Conservation (phyloP, 306 rosid species). For the Begonia masoniana region DNA sequence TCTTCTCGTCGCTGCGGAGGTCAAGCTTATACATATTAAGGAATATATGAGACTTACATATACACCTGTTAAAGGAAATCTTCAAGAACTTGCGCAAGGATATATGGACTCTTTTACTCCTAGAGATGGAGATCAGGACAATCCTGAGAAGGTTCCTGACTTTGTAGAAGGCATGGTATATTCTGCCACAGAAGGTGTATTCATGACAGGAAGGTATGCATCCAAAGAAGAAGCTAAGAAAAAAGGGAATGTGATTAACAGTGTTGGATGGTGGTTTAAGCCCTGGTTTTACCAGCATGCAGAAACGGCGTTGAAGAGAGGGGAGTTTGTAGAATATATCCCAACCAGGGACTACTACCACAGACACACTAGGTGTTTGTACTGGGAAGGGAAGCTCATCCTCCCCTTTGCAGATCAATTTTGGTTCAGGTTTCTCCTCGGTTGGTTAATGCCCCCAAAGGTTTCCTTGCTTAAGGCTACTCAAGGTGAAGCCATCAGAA, state of each 20-base stretch:
- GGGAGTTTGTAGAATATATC: conserved; percentile 81
- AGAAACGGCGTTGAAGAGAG: conserved; percentile 66
- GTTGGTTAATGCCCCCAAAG: conserved; percentile 99
- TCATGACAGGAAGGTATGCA: conserved; percentile 85
- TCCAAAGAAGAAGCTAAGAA: conserved; percentile 86
- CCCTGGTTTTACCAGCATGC: conserved; percentile 98
- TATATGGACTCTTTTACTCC: conserved; percentile 80
- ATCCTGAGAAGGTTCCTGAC: conserved; percentile 77
- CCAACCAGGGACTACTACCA: conserved; percentile 92
- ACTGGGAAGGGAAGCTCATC: conserved; percentile 98
- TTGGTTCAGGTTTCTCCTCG: conserved; percentile 80
- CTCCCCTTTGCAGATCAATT: conserved; percentile 90
- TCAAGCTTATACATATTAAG: conserved; percentile 69
- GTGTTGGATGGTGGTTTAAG: conserved; percentile 94
- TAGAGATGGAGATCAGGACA: conserved; percentile 83
- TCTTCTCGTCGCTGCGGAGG: conserved; percentile 90
- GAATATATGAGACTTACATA: conserved; percentile 91
- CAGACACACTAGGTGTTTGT: conserved; percentile 90
- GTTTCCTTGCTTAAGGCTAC: conserved; percentile 95
- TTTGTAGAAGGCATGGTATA: conserved; percentile 92
- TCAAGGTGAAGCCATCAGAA: conserved; percentile 93
- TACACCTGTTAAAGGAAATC: conserved; percentile 62
- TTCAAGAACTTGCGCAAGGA: conserved; percentile 68
- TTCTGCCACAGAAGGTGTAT: conserved; percentile 52
- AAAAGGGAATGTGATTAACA: conserved; percentile 78